Evolutionary conservation across 495 filamentous ascomycete genomes (phyloP).

Genomic region (Penicillium coprophilum): DNA sequence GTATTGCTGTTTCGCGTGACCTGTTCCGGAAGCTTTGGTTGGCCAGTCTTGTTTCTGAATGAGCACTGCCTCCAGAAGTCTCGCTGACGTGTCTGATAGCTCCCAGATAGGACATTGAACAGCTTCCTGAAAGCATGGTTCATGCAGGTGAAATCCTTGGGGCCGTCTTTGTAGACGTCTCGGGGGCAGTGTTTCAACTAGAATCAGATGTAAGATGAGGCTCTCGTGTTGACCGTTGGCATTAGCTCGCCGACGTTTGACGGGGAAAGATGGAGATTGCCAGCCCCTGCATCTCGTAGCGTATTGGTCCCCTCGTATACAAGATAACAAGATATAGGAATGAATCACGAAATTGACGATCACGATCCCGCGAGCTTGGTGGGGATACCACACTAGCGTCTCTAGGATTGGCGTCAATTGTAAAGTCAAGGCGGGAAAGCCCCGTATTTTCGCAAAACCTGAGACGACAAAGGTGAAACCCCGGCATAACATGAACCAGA

Average conservation of each 20-base stretch:
- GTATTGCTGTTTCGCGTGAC: slow-evolving; percentile 5
- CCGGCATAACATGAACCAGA: not conserved
- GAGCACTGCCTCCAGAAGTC: slow-evolving; percentile 10
- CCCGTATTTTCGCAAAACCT: not conserved
- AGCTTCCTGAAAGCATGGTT: slow-evolving; percentile 2
- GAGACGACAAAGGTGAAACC: not conserved
- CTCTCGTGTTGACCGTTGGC: slow-evolving; percentile 4
- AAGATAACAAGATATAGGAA: not conserved
- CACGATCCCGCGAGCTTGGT: not conserved
- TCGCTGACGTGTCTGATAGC: slow-evolving; percentile 25
- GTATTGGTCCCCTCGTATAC: slow-evolving; percentile 9
- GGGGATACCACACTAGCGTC: not conserved
- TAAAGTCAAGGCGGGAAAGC: not conserved
- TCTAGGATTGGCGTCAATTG: not conserved
- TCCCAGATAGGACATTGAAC: not conserved
- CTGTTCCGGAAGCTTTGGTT: not conserved
- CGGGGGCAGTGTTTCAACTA: not conserved
- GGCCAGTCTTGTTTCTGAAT: not conserved
- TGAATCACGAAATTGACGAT: not conserved
- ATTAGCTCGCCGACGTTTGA: not conserved
- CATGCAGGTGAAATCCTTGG: slow-evolving; percentile 11
- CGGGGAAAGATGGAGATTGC: not conserved
- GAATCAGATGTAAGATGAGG: slow-evolving; percentile 3
- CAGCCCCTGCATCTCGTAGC: slow-evolving; percentile 1
- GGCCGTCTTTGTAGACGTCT: not conserved